These are phyloP conservation scores for Hymenoscyphus scutula DNA, from an alignment of 2,329 filamentous ascomycete genomes.

Conservation along the genomic window DNA sequence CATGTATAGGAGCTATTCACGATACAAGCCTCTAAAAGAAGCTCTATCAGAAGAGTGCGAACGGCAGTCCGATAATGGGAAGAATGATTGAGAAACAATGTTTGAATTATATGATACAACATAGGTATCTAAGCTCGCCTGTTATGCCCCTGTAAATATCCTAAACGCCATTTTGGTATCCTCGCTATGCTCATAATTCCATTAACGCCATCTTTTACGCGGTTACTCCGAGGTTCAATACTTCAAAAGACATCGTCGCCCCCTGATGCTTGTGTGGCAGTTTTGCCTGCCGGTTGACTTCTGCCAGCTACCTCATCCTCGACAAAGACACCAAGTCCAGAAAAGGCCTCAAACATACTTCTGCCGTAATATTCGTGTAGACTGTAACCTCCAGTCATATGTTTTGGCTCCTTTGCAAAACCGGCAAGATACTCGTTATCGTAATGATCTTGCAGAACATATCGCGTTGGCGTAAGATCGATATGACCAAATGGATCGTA, in stretches of 20 bases:
- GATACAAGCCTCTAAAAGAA: no score
- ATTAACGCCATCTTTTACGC: background rate
- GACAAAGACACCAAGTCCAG: conserved; percentile 83
- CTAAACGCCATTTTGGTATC: background rate
- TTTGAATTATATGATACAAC: background rate
- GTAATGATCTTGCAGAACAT: conserved; percentile 67
- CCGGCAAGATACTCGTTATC: conserved; percentile 71
- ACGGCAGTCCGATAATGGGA: no score
- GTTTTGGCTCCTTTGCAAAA: conserved; percentile 60
- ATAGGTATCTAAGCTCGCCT: background rate
- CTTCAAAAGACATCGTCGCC: conserved; percentile 47
- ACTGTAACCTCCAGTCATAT: conserved; percentile 79
- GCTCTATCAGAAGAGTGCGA: no score
- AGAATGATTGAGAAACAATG: background rate
- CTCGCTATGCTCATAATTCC: background rate
- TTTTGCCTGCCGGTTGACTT: conserved; percentile 27
- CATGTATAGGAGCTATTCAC: no score
- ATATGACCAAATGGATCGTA: conserved; percentile 89
- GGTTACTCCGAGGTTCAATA: background rate
- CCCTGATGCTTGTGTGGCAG: conserved; percentile 43
- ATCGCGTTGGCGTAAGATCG: conserved; percentile 65
- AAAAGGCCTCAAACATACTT: conserved; percentile 84
- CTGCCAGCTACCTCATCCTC: conserved; percentile 58
- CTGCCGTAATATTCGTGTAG: conserved; percentile 77
- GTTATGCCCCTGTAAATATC: background rate